These are phyloP conservation scores for Cladosporium oxysporum DNA, from an alignment of 2,329 filamentous ascomycete species.

Conservation along the genomic window DNA sequence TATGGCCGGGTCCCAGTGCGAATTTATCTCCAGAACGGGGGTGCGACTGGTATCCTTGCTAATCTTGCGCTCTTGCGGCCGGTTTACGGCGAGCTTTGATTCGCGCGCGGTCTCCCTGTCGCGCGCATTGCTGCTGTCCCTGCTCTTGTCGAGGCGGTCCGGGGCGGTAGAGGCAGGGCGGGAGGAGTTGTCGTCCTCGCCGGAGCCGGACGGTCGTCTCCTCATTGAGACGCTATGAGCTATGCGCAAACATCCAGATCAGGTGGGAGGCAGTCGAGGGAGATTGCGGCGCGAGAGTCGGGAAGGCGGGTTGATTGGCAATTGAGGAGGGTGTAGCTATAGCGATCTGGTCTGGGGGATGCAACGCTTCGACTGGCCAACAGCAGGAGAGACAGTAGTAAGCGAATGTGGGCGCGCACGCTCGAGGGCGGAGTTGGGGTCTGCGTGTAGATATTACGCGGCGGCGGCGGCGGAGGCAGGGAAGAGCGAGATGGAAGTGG, in stretches of 20 bases:
- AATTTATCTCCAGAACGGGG: slow-evolving; percentile 8
- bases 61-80: slow-evolving; percentile 27
- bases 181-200: slow-evolving; percentile 42
- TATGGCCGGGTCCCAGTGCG: slow-evolving; percentile 10
- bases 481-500: not conserved
- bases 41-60: slow-evolving; percentile 21
- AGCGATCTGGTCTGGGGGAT: not conserved
- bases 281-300: not conserved
- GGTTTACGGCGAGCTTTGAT: not conserved
- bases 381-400: not conserved
- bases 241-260: slow-evolving; percentile 24
- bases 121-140: slow-evolving; percentile 22
- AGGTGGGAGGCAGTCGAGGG: slow-evolving; percentile 22
- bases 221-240: slow-evolving; percentile 38
- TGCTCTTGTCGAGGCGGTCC: slow-evolving; percentile 16
- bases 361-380: not conserved
- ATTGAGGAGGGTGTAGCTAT: not conserved
- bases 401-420: slow-evolving; percentile 15
- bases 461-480: not conserved
- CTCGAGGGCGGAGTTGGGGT: not conserved
- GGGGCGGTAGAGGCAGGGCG: slow-evolving; percentile 17
- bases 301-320: not conserved
- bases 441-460: not conserved
- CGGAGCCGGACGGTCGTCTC: slow-evolving; percentile 43
- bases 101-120: slow-evolving; percentile 14